Evolutionary conservation across 116 monocot species (phyloP), one percentile per base, ranked within the genome.

Genomic region (Cymodocea nodosa): DNA sequence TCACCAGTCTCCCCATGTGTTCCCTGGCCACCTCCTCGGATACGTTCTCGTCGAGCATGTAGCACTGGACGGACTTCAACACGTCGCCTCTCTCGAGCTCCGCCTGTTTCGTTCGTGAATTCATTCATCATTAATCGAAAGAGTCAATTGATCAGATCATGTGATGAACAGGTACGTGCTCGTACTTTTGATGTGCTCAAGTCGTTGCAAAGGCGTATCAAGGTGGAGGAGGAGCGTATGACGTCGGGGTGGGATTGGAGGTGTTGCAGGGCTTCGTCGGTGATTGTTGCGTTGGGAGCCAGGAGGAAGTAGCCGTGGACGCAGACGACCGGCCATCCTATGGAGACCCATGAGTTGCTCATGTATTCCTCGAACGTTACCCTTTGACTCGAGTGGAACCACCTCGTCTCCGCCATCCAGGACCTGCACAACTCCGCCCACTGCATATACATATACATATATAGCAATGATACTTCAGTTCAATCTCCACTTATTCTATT

Each of bases 11-110:
- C 23, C 20, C 15, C 4, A 60, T 51, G 5, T 51, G 17, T 16
- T 59, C 34, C 16, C 30, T 4, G 30, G 60, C 59, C 8, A 8
- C 40, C 39, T 1, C n/a, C 4, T 56, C 30, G 4, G 55, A 56
- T 4, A 39, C n/a, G 13, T 56, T 20, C 37, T 34, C n/a, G 4
- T 68, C 7, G 23, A 39, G 53, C 68, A 54, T 68, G 17, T 25
- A 60, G 23, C 70, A 60, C 60, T 60, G 37, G 16, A 70, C 35
- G 9, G 50, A 15, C 17, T 59, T 60, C 18, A 10, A 14, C 3
- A 60, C 49, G 57, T 70, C 70, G 0, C 59, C 70, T 11, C 60
- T 48, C 30, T 60, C 18, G 12, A 68, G 35, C 36, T 68, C 68
- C 10, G 50, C 55, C 68, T 68, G n/a, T 24, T 17, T 2, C 2